phyloP scores from a whole-genome alignment of 2,329 filamentous ascomycete genomes.

The Penicillium sp. region DNA sequence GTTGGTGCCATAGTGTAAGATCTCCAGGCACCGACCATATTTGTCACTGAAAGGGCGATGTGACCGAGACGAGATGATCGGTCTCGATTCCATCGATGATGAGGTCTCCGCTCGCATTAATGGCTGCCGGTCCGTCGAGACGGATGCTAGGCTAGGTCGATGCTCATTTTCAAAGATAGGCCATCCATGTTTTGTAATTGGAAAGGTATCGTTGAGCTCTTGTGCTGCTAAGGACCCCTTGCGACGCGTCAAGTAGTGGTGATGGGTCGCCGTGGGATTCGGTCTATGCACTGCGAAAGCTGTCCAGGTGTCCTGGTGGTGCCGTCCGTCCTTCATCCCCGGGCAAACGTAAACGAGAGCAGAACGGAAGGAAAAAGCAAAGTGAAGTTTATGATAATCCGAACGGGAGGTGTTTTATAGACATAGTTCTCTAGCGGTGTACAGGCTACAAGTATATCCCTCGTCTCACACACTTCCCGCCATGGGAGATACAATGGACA shows the following conservation, averaged over 20 bases:
- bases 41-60: conserved; percentile 16
- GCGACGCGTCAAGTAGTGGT: conserved; percentile 11
- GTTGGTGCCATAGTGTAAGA: conserved; percentile 28
- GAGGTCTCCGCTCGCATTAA: conserved; percentile 12
- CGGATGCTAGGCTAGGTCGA: conserved; percentile 5
- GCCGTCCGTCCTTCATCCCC: conserved; percentile 10
- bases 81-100: not conserved
- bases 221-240: conserved; percentile 7
- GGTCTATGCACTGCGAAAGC: conserved; percentile 9
- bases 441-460: not conserved
- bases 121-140: conserved; percentile 17
- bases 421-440: not conserved
- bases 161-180: conserved; percentile 4
- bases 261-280: conserved; percentile 3
- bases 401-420: not conserved
- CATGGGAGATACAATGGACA: not conserved
- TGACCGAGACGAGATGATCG: not conserved
- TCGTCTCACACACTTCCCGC: not conserved
- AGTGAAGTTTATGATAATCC: not conserved
- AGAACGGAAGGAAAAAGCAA: not conserved
- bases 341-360: not conserved
- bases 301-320: conserved; percentile 5
- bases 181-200: conserved; percentile 6
- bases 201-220: not conserved
- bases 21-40: conserved; percentile 28